Conservation (phyloP, 106 monocot genomes). For the Platanthera guangdongensis region DNA sequence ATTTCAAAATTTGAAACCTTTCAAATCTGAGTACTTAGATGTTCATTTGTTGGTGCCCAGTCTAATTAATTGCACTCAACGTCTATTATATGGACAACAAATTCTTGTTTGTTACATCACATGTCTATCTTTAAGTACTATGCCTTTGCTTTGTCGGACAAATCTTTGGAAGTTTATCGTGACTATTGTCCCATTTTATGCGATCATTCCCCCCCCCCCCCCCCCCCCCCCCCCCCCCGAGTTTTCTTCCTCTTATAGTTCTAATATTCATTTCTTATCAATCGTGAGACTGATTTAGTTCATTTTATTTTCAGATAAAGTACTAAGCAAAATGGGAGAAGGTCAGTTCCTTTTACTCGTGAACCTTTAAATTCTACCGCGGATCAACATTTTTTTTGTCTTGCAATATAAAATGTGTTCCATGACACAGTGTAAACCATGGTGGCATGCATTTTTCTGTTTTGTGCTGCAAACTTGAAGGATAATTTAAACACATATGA, state of each 20-base stretch:
- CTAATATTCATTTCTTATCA: neutral
- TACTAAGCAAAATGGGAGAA: conserved; percentile 98
- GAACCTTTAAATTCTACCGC: neutral
- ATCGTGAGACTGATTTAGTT: conserved; percentile 12
- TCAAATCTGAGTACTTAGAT: neutral
- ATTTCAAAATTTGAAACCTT: neutral
- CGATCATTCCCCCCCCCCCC: neutral
- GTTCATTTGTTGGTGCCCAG: neutral
- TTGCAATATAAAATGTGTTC: neutral
- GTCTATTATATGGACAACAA: neutral
- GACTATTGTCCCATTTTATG: neutral
- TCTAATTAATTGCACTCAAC: neutral
- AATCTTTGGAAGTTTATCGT: neutral
- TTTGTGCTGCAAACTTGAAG: neutral
- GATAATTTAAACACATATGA: neutral
- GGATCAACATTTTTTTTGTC: neutral
- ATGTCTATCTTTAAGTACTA: neutral
- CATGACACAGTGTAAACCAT: neutral
- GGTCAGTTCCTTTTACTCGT: conserved; percentile 36
- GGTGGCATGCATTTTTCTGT: neutral
- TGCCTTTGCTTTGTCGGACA: neutral
- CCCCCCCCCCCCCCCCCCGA: neutral
- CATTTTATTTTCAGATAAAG: conserved; percentile 55
- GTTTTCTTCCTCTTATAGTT: neutral
- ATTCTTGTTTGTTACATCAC: neutral